A percentile compares a stretch with the other conserved stretches of the same genome.
These are phyloP conservation scores for Phytophthora pistaciae DNA, from an alignment of 352 stramenopile genomes.

Conservation along the genomic window DNA sequence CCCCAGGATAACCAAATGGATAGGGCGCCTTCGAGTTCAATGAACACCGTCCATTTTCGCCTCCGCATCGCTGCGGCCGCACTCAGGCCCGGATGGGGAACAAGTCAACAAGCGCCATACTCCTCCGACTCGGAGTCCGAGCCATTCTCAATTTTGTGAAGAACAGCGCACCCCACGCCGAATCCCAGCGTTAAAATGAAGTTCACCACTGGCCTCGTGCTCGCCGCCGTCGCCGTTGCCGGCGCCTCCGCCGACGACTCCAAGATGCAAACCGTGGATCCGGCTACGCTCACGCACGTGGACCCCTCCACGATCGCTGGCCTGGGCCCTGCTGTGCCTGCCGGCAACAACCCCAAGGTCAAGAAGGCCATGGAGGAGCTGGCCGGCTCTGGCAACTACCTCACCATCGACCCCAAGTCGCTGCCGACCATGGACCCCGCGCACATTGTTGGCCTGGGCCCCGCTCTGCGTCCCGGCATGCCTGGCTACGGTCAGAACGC, in stretches of 20 bases:
- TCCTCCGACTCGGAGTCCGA: no score
- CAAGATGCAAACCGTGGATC: conserved; percentile 16
- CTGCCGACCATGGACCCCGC: conserved; percentile 7
- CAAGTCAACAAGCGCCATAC: background rate
- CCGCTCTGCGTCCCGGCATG: conserved; percentile 22
- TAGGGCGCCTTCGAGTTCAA: background rate
- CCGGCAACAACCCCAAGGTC: conserved; percentile 21
- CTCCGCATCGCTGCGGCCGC: background rate
- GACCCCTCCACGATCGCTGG: conserved; percentile 17
- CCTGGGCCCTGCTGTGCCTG: conserved; percentile 13
- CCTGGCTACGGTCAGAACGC: conserved; percentile 23
- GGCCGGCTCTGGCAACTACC: conserved; percentile 1
- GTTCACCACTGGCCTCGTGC: conserved; percentile 25
- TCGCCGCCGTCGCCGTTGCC: conserved; percentile 18
- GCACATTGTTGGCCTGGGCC: background rate
- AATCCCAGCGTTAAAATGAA: conserved; percentile 16
- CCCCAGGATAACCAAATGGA: background rate
- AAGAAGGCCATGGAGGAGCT: conserved; percentile 29
- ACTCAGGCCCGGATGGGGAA: background rate
- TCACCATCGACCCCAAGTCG: conserved; percentile 1
- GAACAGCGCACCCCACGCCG: background rate
- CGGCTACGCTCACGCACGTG: conserved; percentile 3
- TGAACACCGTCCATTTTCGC: background rate
- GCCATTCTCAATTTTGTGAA: conserved; percentile 22
- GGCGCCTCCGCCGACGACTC: conserved; percentile 11